Evolutionary conservation across 2,329 filamentous ascomycete genomes (phyloP).

Genomic region (Fusarium dlaminii): DNA sequence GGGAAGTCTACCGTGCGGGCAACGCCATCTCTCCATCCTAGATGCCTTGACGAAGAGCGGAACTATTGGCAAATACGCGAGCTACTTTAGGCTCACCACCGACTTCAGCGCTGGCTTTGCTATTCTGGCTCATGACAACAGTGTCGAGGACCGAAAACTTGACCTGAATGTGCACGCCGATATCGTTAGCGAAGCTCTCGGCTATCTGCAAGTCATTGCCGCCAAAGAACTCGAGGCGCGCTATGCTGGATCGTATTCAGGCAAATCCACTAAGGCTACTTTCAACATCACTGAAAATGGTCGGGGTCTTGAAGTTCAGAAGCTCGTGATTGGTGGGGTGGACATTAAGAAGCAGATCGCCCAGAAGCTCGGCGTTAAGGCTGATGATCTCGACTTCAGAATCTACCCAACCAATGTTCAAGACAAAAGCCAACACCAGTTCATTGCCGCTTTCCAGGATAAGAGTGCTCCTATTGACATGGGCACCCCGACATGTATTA

Average conservation of each 20-base stretch:
- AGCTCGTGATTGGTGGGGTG: slow-evolving; percentile 10
- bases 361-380: slow-evolving; percentile 28
- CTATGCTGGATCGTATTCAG: slow-evolving; percentile 15
- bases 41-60: slow-evolving; percentile 45
- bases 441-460: slow-evolving; percentile 46
- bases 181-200: slow-evolving; percentile 40
- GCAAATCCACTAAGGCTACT: neutral
- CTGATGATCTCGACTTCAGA: slow-evolving; percentile 40
- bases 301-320: slow-evolving; percentile 40
- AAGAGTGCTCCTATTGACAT: slow-evolving; percentile 42
- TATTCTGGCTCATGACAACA: slow-evolving; percentile 47
- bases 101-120: slow-evolving; percentile 45
- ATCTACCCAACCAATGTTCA: slow-evolving; percentile 46
- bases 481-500: slow-evolving; percentile 49
- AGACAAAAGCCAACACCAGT: slow-evolving; percentile 35
- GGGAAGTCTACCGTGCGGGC: slow-evolving; percentile 47
- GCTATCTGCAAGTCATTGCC: slow-evolving; percentile 4
- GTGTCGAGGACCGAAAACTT: slow-evolving; percentile 30
- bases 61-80: slow-evolving; percentile 41
- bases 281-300: slow-evolving; percentile 35
- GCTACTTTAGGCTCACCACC: slow-evolving; percentile 31
- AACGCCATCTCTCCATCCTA: slow-evolving; percentile 32
- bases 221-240: slow-evolving; percentile 18
- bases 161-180: slow-evolving; percentile 50
- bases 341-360: slow-evolving; percentile 36